Percentiles rank a stretch among this genome's conserved stretches.
These are phyloP conservation scores for Volvariella volvacea DNA, from an alignment of 1,284 basidiomycete genomes.

Conservation along the genomic window DNA sequence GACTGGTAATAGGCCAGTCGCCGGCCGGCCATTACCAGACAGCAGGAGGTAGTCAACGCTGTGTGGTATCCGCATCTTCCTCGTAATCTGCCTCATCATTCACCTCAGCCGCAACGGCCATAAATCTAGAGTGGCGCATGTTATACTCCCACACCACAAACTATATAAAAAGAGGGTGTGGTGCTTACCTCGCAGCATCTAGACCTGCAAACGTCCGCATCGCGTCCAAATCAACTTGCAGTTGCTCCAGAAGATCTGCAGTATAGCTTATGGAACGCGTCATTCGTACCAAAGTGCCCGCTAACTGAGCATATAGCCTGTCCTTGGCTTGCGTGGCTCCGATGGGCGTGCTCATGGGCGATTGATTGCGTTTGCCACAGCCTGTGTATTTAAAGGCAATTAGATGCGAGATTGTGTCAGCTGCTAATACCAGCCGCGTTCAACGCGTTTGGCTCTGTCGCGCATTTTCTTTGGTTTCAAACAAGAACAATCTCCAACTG, in stretches of 20 bases:
- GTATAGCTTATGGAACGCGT: slow-evolving; percentile 57
- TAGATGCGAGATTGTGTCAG: too few relatives aligned
- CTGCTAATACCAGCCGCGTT: too few relatives aligned
- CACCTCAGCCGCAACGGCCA: slow-evolving; percentile 54
- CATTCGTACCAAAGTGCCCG: slow-evolving; percentile 53
- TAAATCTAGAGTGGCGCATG: slow-evolving; percentile 37
- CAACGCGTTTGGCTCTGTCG: too few relatives aligned
- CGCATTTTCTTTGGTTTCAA: too few relatives aligned
- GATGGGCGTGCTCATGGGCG: slow-evolving; percentile 27
- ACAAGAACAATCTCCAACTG: too few relatives aligned
- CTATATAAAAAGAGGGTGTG: not conserved
- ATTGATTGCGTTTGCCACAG: too few relatives aligned
- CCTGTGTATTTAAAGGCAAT: too few relatives aligned
- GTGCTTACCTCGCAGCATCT: slow-evolving; percentile 64
- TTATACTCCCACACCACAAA: not conserved
- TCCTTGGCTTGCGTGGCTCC: slow-evolving; percentile 70
- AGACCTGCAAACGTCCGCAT: slow-evolving; percentile 66
- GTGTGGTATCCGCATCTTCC: slow-evolving; percentile 4
- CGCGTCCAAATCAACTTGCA: slow-evolving; percentile 63
- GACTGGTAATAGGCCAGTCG: too few relatives aligned
- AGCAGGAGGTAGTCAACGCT: too few relatives aligned
- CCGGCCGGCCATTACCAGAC: too few relatives aligned
- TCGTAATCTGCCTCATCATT: slow-evolving; percentile 33
- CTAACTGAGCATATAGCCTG: slow-evolving; percentile 62
- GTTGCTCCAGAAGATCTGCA: slow-evolving; percentile 62